Evolutionary conservation across 495 filamentous ascomycete species (phyloP), one percentile per base, ranked within the genome.

Genomic region (Aspergillus asperescens): DNA sequence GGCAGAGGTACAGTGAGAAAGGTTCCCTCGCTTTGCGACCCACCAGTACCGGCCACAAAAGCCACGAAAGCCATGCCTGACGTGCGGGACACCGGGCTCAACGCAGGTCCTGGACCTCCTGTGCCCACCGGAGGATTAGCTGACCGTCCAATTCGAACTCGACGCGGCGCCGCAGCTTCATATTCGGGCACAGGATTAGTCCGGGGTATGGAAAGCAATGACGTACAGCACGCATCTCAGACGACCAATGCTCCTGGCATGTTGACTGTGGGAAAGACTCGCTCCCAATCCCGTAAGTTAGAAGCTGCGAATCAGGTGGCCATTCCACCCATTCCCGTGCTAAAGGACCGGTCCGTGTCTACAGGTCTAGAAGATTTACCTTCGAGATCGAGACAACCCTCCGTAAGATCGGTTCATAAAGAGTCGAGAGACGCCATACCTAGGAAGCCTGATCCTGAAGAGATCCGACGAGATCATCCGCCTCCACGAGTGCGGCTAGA

Each of bases 221-320:
- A 60, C 12, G 58, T 45, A 24, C 63, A 65, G 3, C 62, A 58
- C 40, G 50, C 65, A 25, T 27, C 62, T 20, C 70, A 68, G 42
- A 62, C 70, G 0, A 65, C 54, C 4, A 70, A 62, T 28, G 65
- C 60, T 39, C 62, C 66, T 15, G 63, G 55, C 16, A 65, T 66
- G 25, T 52, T 75, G 48, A 71, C 67, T 0, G 65, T 75, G 28
- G 73, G 70, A 22, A 76, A 76, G 57, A 76, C 73, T 16, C 62
- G 73, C 22, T 75, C 73, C n/a, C 71, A 76, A 52, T 74, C 73
- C 27, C 69, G 72, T 6, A 59, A 60, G 43, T 45, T 75, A 43
- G 69, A 72, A 55, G 65, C 66, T 13, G 66, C 68, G 16, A 61
- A 44, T 20, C 62, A 71, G 52, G 62, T 57, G 10, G 40, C 51